These are phyloP conservation scores for Leccinum pachyderme DNA, from an alignment of 1,284 basidiomycete species.

Conservation along the genomic window DNA sequence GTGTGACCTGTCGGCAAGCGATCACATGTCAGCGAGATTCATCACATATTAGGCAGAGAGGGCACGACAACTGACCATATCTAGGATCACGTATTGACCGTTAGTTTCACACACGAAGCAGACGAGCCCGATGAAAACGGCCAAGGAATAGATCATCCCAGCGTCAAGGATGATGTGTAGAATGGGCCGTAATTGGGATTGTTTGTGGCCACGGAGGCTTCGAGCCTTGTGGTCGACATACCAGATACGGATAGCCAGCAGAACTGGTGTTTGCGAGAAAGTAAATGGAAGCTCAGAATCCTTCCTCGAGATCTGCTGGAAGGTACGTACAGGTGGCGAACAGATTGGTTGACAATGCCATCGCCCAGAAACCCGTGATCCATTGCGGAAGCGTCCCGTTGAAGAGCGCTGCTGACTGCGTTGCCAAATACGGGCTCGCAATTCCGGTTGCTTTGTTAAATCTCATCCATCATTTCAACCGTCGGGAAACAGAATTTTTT, in stretches of 20 bases:
- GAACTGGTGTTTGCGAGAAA: background rate
- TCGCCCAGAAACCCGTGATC: background rate
- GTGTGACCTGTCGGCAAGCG: background rate
- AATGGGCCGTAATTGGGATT: background rate
- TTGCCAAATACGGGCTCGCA: background rate
- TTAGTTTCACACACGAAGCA: background rate
- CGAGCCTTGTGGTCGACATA: background rate
- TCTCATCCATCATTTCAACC: background rate
- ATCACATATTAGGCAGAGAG: background rate
- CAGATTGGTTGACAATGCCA: background rate
- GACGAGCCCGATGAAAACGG: background rate
- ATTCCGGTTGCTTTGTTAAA: background rate
- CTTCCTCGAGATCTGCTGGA: background rate
- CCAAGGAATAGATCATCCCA: background rate
- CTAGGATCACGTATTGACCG: conserved; percentile 1
- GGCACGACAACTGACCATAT: background rate
- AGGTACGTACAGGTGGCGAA: background rate
- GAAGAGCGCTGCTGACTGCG: background rate
- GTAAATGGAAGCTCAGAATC: background rate
- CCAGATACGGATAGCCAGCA: background rate
- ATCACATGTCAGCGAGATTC: background rate
- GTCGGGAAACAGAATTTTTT: background rate
- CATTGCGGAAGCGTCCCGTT: background rate
- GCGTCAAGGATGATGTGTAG: background rate
- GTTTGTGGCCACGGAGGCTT: background rate